Evolutionary conservation across 2,329 filamentous ascomycete genomes (phyloP).

Genomic region (Microascus cirrosus): DNA sequence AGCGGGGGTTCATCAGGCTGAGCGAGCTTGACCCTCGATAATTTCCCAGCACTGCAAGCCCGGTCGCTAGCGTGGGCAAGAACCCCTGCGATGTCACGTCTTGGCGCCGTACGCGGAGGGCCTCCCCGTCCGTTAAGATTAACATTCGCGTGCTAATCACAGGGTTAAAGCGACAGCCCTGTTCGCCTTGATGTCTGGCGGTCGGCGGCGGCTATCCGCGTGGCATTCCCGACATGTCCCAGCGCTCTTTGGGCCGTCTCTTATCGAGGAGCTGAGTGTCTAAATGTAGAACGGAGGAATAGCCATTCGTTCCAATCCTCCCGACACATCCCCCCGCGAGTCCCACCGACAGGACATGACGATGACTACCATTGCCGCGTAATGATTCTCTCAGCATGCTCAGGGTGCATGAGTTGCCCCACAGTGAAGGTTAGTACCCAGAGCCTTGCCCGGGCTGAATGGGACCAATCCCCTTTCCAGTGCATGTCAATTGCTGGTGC

Average conservation of each 20-base stretch:
- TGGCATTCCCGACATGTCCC: too few relatives aligned
- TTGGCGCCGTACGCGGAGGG: not conserved
- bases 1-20: not conserved
- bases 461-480: not conserved
- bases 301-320: too few relatives aligned
- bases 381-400: not conserved
- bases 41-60: not conserved
- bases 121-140: not conserved
- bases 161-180: not conserved
- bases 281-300: not conserved
- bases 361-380: not conserved
- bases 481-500: not conserved
- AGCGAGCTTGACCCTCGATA: not conserved
- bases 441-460: not conserved
- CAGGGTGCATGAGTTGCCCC: not conserved
- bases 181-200: too few relatives aligned
- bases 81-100: not conserved
- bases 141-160: not conserved
- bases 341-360: not conserved
- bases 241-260: too few relatives aligned
- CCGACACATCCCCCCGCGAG: too few relatives aligned
- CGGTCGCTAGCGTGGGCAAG: not conserved
- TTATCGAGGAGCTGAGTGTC: too few relatives aligned
- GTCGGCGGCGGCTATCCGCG: too few relatives aligned
- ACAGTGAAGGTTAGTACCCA: not conserved